Conservation (phyloP, 371 early-diverging fungal genomes). For the Haplosporangium sp. region DNA sequence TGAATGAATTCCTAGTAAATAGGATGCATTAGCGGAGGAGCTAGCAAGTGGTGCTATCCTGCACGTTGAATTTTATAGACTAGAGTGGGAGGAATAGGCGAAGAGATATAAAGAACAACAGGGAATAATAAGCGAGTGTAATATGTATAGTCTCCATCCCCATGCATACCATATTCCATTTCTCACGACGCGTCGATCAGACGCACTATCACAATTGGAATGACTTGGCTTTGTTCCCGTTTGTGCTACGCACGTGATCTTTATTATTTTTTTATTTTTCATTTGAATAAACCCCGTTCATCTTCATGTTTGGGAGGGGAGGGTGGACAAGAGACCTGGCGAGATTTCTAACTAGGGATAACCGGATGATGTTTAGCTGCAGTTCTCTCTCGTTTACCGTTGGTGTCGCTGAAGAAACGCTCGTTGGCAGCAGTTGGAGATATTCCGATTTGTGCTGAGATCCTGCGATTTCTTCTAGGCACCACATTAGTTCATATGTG, state of each 20-base stretch:
- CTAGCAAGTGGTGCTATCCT: slow-evolving; percentile 12
- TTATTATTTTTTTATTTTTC: neutral
- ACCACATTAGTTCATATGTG: slow-evolving; percentile 48
- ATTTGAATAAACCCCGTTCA: neutral
- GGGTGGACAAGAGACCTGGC: slow-evolving; percentile 43
- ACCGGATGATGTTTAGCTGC: slow-evolving; percentile 32
- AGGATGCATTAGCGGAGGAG: neutral
- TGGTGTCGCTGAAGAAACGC: neutral
- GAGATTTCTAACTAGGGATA: slow-evolving; percentile 39
- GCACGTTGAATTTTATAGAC: slow-evolving; percentile 6
- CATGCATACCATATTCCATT: slow-evolving; percentile 39
- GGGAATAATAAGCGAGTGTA: slow-evolving; percentile 6
- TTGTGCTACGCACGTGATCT: neutral
- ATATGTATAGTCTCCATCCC: neutral
- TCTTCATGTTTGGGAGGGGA: slow-evolving; percentile 4
- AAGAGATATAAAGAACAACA: neutral
- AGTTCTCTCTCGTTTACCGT: slow-evolving; percentile 28
- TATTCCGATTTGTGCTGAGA: slow-evolving; percentile 48
- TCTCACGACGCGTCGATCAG: slow-evolving; percentile 18
- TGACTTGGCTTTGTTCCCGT: slow-evolving; percentile 9
- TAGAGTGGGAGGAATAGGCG: neutral
- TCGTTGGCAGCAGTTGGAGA: slow-evolving; percentile 32
- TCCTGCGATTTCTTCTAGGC: slow-evolving; percentile 48
- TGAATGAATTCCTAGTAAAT: neutral
- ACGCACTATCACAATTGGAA: slow-evolving; percentile 18